Base-by-base conservation (phyloP, 495 filamentous ascomycete species). In the Trichoderma reesei region DNA sequence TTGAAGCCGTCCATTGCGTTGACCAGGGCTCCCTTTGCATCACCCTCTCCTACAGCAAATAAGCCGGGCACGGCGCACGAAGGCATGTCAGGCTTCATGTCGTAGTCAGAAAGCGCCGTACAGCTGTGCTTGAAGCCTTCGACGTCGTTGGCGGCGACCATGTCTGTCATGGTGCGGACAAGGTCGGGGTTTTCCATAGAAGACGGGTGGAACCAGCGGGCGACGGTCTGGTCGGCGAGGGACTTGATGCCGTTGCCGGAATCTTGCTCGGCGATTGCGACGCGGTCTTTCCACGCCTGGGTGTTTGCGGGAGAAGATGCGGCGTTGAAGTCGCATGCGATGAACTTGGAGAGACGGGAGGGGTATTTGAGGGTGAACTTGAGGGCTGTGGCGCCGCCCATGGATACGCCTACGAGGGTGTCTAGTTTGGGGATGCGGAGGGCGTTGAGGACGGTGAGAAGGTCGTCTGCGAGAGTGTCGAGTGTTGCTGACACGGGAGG, bases 301-400 rank as follows among this genome's bases (percentile, higher is more conserved):
- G 82, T 82, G 75, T 92, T 92, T 20, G 85, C 85, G 39, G 85
- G 77, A 51, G 86, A 86, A 0, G 82, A 81, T 8, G 83, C 79
- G 6, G 82, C 82, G 72, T 89, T 91, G 68, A 90, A 92, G 73
- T 92, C 90, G 75, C 90, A 92, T 10, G 87, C 80, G 41, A 92
- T 77, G 73, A 92, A 88, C 7, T 75, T 76, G 16, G 64, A 76
- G 5, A 92, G 69, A 41, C 81, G 75, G 0, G 74, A 65, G 0
- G 88, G 88, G 68, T 90, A 82, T 33, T 80, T 82, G 31, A 92
- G 80, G 1, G 88, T 85, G 61, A 86, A 84, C 67, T 88, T 86
- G 54, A 94, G 79, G 0, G 85, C 79, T 4, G 89, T 92, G 13
- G 86, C 86, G 51, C 90, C 90, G 66, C 90, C 90, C 73, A 92